Percentiles rank a stretch among this genome's conserved stretches.
Conservation (phyloP, 768 basidiomycete species). For the Gyrodon lividus region DNA sequence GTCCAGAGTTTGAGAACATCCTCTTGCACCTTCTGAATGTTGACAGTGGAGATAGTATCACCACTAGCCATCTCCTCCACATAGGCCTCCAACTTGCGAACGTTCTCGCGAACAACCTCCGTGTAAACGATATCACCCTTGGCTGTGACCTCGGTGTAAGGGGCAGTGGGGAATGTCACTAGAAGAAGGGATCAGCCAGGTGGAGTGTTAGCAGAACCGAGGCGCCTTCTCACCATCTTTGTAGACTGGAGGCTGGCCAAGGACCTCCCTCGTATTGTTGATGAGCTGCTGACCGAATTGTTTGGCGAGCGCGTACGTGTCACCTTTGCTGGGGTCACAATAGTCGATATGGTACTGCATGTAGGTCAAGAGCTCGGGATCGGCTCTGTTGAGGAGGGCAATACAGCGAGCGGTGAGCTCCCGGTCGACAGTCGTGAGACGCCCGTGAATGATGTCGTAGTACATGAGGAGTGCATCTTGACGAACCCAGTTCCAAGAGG, state of each 20-base stretch:
- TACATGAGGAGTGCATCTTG: constrained; percentile 97
- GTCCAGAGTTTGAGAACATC: constrained; percentile 97
- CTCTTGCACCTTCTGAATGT: constrained; percentile 97
- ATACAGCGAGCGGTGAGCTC: constrained; percentile 98
- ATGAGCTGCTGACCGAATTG: constrained; percentile 95
- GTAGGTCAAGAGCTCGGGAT: constrained; percentile 85
- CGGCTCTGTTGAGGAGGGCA: constrained; percentile 95
- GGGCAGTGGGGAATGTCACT: constrained; percentile 99
- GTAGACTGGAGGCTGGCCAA: constrained; percentile 85
- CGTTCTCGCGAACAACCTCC: constrained; percentile 93
- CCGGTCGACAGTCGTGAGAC: constrained; percentile 89
- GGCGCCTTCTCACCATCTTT: constrained; percentile 77
- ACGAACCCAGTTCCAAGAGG: constrained; percentile 99
- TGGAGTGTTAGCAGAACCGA: not conserved
- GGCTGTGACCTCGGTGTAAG: constrained; percentile 87
- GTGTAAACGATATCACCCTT: constrained; percentile 95
- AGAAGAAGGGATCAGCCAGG: not conserved
- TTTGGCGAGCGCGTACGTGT: constrained; percentile 93
- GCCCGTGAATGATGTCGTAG: constrained; percentile 97
- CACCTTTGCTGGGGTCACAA: constrained; percentile 77
- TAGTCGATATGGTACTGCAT: constrained; percentile 95
- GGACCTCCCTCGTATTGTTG: constrained; percentile 85
- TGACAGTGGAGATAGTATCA: constrained; percentile 81
- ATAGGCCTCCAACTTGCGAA: constrained; percentile 96
- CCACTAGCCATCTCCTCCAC: constrained; percentile 98